These are phyloP conservation scores for Auricularia auricula-judae DNA, from an alignment of 768 basidiomycete genomes.

Conservation along the genomic window DNA sequence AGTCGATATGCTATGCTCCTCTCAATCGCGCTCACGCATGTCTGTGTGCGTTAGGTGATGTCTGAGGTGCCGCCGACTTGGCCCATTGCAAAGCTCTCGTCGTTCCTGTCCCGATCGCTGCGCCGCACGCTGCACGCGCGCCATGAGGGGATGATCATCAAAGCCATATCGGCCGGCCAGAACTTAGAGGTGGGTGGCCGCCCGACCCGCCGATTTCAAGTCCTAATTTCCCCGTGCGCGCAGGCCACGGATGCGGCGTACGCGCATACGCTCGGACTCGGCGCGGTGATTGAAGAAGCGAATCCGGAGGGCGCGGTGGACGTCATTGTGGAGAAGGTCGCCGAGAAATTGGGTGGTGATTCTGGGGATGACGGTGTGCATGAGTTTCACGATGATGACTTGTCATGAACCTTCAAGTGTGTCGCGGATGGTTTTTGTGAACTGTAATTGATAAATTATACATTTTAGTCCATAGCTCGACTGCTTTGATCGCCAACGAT, in stretches of 20 bases:
- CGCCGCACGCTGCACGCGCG: constrained; percentile 59
- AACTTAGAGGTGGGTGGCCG: constrained; percentile 49
- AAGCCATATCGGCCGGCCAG: constrained; percentile 65
- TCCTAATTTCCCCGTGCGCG: not conserved
- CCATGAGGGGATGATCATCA: constrained; percentile 67
- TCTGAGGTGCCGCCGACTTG: constrained; percentile 60
- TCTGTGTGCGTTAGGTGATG: constrained; percentile 36
- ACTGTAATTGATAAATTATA: not conserved
- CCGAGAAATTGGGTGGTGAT: not conserved
- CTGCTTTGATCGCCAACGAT: too few relatives aligned
- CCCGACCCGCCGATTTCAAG: not conserved
- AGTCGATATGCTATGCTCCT: not conserved
- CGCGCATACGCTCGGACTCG: constrained; percentile 46
- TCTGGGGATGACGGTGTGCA: not conserved
- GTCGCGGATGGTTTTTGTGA: not conserved
- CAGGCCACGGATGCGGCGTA: constrained; percentile 53
- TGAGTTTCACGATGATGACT: not conserved
- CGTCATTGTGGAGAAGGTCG: constrained; percentile 5
- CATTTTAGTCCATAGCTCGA: not conserved
- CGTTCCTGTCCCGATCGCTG: constrained; percentile 71
- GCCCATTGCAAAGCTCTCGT: constrained; percentile 60
- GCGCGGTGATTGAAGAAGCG: constrained; percentile 57
- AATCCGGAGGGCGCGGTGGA: constrained; percentile 26
- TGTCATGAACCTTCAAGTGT: not conserved
- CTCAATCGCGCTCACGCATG: not conserved